These are phyloP conservation scores for Yamadazyma laniorum DNA, from an alignment of 805 yeast species.

Conservation along the genomic window DNA sequence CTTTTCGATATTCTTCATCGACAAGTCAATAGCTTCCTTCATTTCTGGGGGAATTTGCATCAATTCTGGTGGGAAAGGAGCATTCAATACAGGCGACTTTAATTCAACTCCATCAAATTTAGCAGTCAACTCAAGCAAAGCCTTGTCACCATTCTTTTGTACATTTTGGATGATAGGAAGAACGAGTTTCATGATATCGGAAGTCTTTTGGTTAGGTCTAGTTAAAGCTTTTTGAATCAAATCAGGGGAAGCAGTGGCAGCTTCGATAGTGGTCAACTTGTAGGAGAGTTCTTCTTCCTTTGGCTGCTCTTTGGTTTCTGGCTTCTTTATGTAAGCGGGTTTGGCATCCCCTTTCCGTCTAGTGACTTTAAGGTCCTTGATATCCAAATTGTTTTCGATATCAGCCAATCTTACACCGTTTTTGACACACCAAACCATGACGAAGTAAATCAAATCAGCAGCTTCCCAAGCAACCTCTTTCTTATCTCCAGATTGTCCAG, in stretches of 20 bases:
- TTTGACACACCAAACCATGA: slow-evolving; percentile 54
- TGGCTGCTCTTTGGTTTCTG: slow-evolving; percentile 11
- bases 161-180: slow-evolving; percentile 85
- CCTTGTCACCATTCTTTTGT: slow-evolving; percentile 75
- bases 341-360: slow-evolving; percentile 97
- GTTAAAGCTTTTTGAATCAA: slow-evolving; percentile 61
- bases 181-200: slow-evolving; percentile 90
- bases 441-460: slow-evolving; percentile 76
- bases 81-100: slow-evolving; percentile 68
- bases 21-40: slow-evolving; percentile 82
- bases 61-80: slow-evolving; percentile 81
- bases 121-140: slow-evolving; percentile 82
- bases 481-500: slow-evolving; percentile 39
- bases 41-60: slow-evolving; percentile 74
- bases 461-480: slow-evolving; percentile 80
- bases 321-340: slow-evolving; percentile 57
- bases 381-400: slow-evolving; percentile 78
- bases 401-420: slow-evolving; percentile 78
- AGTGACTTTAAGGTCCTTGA: slow-evolving; percentile 81
- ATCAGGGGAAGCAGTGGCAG: slow-evolving; percentile 35
- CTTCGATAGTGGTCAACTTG: slow-evolving; percentile 50
- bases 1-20: slow-evolving; percentile 81
- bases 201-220: slow-evolving; percentile 94
- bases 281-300: slow-evolving; percentile 26
- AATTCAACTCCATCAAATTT: slow-evolving; percentile 86